Evolutionary conservation across 1,284 basidiomycete genomes (phyloP), one percentile per base, ranked within the genome.

Genomic region (Sporisorium scitamineum): DNA sequence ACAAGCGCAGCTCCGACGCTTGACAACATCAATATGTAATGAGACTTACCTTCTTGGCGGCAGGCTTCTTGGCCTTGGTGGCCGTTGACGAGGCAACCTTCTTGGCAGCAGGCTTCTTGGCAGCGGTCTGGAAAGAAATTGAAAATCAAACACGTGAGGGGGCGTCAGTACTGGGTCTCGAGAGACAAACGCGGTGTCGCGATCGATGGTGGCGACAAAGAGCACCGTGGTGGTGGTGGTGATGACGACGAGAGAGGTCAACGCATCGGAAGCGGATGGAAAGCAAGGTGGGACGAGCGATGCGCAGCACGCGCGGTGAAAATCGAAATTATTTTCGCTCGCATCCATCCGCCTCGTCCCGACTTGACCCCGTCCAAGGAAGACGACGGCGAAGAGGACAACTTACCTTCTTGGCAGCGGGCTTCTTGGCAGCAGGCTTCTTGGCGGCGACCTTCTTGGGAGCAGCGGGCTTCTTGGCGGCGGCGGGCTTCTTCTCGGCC

Each of bases 401-500:
- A 69, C 69, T 67, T 61, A 75, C 77, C 79, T 82, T 82, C 69
- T 70, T 58, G 68, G 53, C 58, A 79, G 82, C 82, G 47, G 78
- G 55, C 71, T 77, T 76, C 71, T 73, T 55, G 73, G 56, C 57
- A 64, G 82, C 84, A 45, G 76, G 59, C 71, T 79, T 78, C 70
- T 76, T 81, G 20, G 84, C 78, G 10, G 81, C 80, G n/a, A 78
- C 76, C 90, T 93, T 91, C 83, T 78, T 81, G 29, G 76, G 44
- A 22, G 75, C 62, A 68, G 82, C 83, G 32, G 77, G 58, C 73
- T 80, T 80, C 72, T 79, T 81, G 44, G 63, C 79, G 86, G 88
- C 85, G 85, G 89, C 84, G 70, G 81, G 79, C 75, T 76, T 68
- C 81, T 89, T 88, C 22, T 86, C 85, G 87, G 91, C 90, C 67